phyloP scores from a whole-genome alignment of 1,284 basidiomycete genomes.

The Phylloboletellus chloephorus region DNA sequence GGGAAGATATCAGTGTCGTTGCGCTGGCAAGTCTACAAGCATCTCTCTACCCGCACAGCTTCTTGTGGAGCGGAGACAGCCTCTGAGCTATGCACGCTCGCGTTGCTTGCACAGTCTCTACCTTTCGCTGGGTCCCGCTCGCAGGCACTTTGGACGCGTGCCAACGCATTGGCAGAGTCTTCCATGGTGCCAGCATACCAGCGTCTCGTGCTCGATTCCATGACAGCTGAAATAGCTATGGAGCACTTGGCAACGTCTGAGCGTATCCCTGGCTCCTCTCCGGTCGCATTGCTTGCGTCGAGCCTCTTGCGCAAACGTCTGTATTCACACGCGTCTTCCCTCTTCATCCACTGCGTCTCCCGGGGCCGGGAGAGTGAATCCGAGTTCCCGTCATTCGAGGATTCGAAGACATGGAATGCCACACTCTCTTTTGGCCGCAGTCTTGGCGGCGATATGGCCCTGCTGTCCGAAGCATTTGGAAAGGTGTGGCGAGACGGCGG shows the following conservation, averaged over 20 bases:
- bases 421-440: conserved; percentile 55
- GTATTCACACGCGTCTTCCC: conserved; percentile 42
- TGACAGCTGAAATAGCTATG: conserved; percentile 47
- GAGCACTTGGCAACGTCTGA: conserved; percentile 31
- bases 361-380: conserved; percentile 20
- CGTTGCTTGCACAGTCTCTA: conserved; percentile 44
- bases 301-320: conserved; percentile 46
- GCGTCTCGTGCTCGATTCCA: conserved; percentile 46
- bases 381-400: conserved; percentile 22
- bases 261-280: conserved; percentile 27
- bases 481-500: conserved; percentile 42
- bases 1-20: conserved; percentile 26
- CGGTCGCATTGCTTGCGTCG: conserved; percentile 48
- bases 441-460: conserved; percentile 51
- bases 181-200: conserved; percentile 43
- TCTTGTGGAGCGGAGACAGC: conserved; percentile 2
- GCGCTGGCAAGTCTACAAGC: conserved; percentile 20
- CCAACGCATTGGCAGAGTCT: conserved; percentile 23
- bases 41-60: conserved; percentile 32
- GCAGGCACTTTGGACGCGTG: conserved; percentile 40
- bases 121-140: conserved; percentile 30
- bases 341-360: conserved; percentile 49
- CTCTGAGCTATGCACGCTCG: conserved; percentile 50
- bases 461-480: conserved; percentile 52
- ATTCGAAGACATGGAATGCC: conserved; percentile 33